These are phyloP conservation scores for Protomyces pachydermus DNA, from an alignment of 1,139 yeast genomes.

Conservation along the genomic window DNA sequence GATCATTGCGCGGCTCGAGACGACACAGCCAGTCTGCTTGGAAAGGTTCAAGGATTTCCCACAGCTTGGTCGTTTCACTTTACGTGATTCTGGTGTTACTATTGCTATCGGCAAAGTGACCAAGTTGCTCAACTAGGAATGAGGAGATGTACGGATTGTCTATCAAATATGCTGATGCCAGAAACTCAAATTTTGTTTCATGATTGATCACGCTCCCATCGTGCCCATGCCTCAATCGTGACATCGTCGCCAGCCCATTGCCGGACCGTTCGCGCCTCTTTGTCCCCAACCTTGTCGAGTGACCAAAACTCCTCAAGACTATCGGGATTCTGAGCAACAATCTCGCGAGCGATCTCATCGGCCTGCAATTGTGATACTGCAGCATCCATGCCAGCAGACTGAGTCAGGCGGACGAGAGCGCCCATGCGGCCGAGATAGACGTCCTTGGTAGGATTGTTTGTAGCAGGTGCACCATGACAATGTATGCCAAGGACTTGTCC, in stretches of 20 bases:
- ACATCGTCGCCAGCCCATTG: slow-evolving; percentile 23
- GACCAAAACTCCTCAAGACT: slow-evolving; percentile 22
- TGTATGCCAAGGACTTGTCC: slow-evolving; percentile 7
- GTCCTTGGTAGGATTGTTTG: not conserved
- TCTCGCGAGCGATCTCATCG: slow-evolving; percentile 23
- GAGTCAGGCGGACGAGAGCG: slow-evolving; percentile 6
- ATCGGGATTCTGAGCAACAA: slow-evolving; percentile 28
- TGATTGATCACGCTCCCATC: slow-evolving; percentile 7
- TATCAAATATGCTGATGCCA: not conserved
- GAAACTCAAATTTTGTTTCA: not conserved
- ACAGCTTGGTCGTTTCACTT: slow-evolving; percentile 94
- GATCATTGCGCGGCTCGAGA: slow-evolving; percentile 83
- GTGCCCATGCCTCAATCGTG: slow-evolving; percentile 13
- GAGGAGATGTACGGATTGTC: not conserved
- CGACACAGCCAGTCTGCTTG: slow-evolving; percentile 65
- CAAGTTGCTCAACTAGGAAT: slow-evolving; percentile 37
- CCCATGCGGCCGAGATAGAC: slow-evolving; percentile 11
- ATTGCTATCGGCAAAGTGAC: slow-evolving; percentile 95
- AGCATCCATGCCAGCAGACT: not conserved
- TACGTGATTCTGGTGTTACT: slow-evolving; percentile 97
- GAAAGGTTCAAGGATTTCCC: slow-evolving; percentile 90
- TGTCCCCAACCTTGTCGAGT: slow-evolving; percentile 20
- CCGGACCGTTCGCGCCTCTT: slow-evolving; percentile 16
- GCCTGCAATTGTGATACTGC: not conserved
- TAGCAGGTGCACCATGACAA: slow-evolving; percentile 17